A percentile compares a stretch with the other conserved stretches of the same genome.
Conservation (phyloP, 2,329 filamentous ascomycete species). For the Alternaria sp. region DNA sequence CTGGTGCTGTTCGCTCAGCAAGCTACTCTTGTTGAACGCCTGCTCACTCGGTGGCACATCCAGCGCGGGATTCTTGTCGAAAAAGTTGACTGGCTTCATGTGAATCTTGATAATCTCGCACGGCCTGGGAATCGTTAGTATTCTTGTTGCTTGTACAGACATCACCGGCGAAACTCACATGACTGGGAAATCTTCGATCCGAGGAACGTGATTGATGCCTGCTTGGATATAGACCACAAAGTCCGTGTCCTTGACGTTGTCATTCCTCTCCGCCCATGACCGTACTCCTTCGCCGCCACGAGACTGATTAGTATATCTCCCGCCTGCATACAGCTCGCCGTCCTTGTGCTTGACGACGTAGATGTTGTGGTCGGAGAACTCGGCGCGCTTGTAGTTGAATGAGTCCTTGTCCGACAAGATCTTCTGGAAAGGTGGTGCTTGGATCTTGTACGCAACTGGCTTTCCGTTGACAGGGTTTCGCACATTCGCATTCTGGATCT, state of each 20-base stretch:
- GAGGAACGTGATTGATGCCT: conserved; percentile 65
- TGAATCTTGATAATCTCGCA: conserved; percentile 66
- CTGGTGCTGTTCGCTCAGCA: conserved; percentile 50
- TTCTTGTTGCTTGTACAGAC: no score
- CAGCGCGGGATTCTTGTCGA: conserved; percentile 65
- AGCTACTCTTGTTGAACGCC: conserved; percentile 55
- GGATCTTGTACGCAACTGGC: conserved; percentile 61
- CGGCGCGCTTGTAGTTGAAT: conserved; percentile 65
- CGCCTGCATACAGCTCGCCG: conserved; percentile 67
- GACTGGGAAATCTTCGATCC: conserved; percentile 54
- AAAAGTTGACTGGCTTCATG: conserved; percentile 67
- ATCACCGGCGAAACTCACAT: conserved; percentile 1
- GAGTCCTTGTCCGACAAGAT: conserved; percentile 62
- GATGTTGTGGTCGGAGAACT: conserved; percentile 66
- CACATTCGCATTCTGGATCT: conserved; percentile 58
- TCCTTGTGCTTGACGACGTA: conserved; percentile 67
- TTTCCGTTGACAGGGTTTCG: conserved; percentile 59
- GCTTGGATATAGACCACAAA: conserved; percentile 67
- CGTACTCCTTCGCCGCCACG: conserved; percentile 60
- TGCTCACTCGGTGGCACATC: conserved; percentile 65
- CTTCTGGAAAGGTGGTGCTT: conserved; percentile 60
- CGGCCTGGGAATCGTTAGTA: conserved; percentile 39
- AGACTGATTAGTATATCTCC: conserved; percentile 69
- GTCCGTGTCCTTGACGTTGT: conserved; percentile 64
- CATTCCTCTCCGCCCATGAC: conserved; percentile 61